Evolutionary conservation across 2,329 filamentous ascomycete genomes (phyloP), one percentile per base, ranked within the genome.

Genomic region (Alternaria angustiovoidea): DNA sequence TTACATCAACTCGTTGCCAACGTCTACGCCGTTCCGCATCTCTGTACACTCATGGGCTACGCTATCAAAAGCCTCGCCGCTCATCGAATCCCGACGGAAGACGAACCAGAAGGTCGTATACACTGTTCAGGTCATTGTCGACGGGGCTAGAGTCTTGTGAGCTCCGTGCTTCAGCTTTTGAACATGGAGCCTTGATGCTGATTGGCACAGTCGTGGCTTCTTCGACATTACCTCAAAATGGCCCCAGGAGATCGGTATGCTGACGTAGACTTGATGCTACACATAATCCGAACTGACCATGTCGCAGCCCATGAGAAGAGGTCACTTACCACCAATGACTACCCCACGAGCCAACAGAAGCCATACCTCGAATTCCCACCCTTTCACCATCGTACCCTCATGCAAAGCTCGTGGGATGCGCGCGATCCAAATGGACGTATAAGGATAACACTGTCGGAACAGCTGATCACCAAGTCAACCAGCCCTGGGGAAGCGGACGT

Each of bases 391-490:
- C 88, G 91, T 67, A 82, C 93, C 24, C 82, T 94, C 16, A 84
- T 86, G 42, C 89, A 93, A 69, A 86, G 81, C 57, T 85, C 88
- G 63, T 95, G 92, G 91, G 88, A 88, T 67, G 85, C 91, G 0
- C 85, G 85, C 6, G 91, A 94, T 60, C 83, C 89, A 30, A 77
- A 90, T 20, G 92, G 92, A 7, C 87, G 92, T 7, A 90, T 96
- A 79, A 93, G 90, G 73, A 78, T 96, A 26, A 77, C 93, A 54
- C 85, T 96, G 59, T 88, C 90, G 28, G 76, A 78, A 48, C 92
- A 94, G 73, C 89, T 91, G 0, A 88, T 93, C 59, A 64, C 69
- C 39, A 73, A 67, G 39, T 57, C 60, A 2, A 43, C 38, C 22
- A 58, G 61, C 36, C 63, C 66, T 30, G 69, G 70, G 6, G 66